Conservation (phyloP, 176 grass and related monocot species). For the Metroxylon sagu region DNA sequence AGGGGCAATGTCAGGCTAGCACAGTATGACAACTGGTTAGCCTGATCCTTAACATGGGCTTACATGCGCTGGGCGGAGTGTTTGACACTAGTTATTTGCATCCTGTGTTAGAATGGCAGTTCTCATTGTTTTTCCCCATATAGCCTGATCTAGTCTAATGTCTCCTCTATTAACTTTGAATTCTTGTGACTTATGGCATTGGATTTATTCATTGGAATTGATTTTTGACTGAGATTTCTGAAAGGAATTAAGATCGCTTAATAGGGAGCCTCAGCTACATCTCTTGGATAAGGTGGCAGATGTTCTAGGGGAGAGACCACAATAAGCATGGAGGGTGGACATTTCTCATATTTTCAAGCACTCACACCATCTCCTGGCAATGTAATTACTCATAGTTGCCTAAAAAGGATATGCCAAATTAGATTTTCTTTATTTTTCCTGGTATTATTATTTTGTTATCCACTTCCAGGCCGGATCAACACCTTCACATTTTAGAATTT, state of each 20-base stretch:
- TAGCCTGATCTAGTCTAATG: no score
- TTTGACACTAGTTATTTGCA: no score
- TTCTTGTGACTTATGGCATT: neutral
- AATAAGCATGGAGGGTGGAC: slow-evolving; percentile 69
- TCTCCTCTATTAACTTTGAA: no score
- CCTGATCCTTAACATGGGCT: no score
- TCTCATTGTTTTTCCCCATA: no score
- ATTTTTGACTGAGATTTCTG: slow-evolving; percentile 57
- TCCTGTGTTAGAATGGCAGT: no score
- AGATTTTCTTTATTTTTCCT: no score
- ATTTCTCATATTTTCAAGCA: slow-evolving; percentile 88
- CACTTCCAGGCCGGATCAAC: slow-evolving; percentile 71
- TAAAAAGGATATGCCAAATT: no score
- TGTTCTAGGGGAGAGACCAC: slow-evolving; percentile 76
- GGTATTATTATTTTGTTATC: neutral
- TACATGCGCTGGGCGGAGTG: no score
- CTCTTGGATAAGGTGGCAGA: slow-evolving; percentile 66
- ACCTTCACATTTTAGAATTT: slow-evolving; percentile 74
- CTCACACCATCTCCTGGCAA: slow-evolving; percentile 55
- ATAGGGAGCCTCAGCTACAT: slow-evolving; percentile 92
- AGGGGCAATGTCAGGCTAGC: no score
- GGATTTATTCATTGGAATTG: slow-evolving; percentile 6
- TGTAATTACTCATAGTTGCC: no score
- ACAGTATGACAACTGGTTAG: no score
- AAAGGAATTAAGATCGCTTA: slow-evolving; percentile 73